Conservation (phyloP, 2,329 filamentous ascomycete species). For the Aspergillus sp. region DNA sequence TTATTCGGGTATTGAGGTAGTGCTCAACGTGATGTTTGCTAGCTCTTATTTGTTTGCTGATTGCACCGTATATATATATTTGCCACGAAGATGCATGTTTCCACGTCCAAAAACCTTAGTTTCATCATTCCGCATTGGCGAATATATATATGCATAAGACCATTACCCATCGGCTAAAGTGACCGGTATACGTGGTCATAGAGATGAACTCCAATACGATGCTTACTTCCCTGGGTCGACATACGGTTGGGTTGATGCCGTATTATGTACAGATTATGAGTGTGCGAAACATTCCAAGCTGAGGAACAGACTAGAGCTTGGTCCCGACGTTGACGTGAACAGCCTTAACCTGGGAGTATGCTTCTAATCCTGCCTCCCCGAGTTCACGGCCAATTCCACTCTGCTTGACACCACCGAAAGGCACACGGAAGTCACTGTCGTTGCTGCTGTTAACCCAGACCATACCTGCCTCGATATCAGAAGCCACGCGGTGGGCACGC, state of each 20-base stretch:
- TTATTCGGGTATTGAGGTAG: too few species aligned
- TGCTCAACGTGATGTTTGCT: neutral
- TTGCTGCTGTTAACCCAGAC: constrained; percentile 67
- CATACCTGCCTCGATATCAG: constrained; percentile 65
- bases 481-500: constrained; percentile 57
- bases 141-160: too few species aligned
- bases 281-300: neutral
- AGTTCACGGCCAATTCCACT: constrained; percentile 62
- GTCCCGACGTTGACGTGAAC: constrained; percentile 49
- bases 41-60: neutral
- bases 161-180: too few species aligned
- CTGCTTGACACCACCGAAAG: constrained; percentile 65
- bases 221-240: too few species aligned
- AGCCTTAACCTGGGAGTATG: constrained; percentile 62
- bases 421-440: constrained; percentile 49
- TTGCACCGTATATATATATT: neutral
- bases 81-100: neutral
- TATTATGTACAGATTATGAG: neutral
- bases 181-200: too few species aligned
- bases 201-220: too few species aligned
- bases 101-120: neutral
- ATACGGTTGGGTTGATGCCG: too few species aligned
- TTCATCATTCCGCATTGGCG: too few species aligned
- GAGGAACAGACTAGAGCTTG: constrained; percentile 30
- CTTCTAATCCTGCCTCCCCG: constrained; percentile 60